A percentile compares a stretch with the other conserved stretches of the same genome.
These are phyloP conservation scores for Sutorius eximius DNA, from an alignment of 1,284 basidiomycete species.

Conservation along the genomic window DNA sequence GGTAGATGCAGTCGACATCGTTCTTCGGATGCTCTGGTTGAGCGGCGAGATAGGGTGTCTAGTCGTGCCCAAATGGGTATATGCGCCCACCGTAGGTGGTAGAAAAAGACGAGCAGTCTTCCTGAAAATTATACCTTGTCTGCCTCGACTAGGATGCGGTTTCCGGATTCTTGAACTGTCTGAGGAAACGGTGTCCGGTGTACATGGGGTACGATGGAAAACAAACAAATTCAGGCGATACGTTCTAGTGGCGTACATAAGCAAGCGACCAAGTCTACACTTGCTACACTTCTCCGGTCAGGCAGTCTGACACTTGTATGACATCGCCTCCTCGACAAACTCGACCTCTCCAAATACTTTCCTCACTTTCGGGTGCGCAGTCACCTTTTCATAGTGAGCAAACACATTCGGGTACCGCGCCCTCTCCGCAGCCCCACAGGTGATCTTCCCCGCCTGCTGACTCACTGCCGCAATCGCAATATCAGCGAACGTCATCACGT, in stretches of 20 bases:
- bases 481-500: constrained; percentile 63
- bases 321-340: constrained; percentile 20
- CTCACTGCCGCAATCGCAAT: constrained; percentile 49
- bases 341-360: constrained; percentile 39
- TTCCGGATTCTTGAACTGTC: not conserved
- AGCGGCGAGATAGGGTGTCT: not conserved
- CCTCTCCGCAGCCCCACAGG: constrained; percentile 44
- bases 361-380: constrained; percentile 48
- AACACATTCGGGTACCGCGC: constrained; percentile 51
- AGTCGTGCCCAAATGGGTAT: not conserved
- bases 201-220: not conserved
- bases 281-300: not conserved
- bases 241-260: constrained; percentile 10
- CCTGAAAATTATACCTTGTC: not conserved
- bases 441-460: constrained; percentile 31
- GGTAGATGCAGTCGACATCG: constrained; percentile 27
- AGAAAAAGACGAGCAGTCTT: not conserved
- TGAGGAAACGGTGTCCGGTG: not conserved
- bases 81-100: not conserved
- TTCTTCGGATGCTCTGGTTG: constrained; percentile 2
- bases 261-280: not conserved
- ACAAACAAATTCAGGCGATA: not conserved
- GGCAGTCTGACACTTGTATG: constrained; percentile 12
- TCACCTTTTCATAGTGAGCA: constrained; percentile 51
- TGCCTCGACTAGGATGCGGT: not conserved